These are phyloP conservation scores for Fragaria iinumae DNA, from an alignment of 306 rosid genomes.

Conservation along the genomic window DNA sequence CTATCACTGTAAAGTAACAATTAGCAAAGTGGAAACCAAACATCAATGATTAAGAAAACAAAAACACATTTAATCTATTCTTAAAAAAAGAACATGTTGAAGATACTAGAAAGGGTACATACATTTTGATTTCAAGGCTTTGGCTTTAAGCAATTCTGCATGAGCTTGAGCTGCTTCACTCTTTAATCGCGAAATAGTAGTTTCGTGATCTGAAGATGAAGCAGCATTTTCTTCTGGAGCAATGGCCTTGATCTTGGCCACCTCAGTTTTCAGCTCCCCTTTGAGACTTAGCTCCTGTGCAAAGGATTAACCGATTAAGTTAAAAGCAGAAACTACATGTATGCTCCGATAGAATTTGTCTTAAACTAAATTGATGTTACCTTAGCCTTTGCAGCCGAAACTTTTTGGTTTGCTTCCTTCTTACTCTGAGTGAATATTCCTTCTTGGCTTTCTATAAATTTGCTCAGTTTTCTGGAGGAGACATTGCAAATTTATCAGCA, in stretches of 20 bases:
- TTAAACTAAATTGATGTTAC: neutral
- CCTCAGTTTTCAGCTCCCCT: slow-evolving; percentile 37
- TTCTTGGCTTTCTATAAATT: neutral
- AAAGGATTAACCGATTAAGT: neutral
- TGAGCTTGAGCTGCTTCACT: slow-evolving; percentile 49
- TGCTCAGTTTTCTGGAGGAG: neutral
- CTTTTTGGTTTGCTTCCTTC: too few species aligned
- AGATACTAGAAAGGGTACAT: too few species aligned
- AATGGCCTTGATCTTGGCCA: slow-evolving; percentile 20
- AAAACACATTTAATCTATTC: slow-evolving; percentile 22
- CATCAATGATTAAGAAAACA: neutral
- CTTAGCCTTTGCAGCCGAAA: neutral
- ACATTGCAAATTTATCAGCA: neutral
- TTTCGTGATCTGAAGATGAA: slow-evolving; percentile 27
- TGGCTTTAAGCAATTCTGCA: slow-evolving; percentile 42
- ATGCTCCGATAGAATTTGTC: too few species aligned
- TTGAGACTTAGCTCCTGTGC: slow-evolving; percentile 35
- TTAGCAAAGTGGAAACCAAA: neutral
- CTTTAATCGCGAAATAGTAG: slow-evolving; percentile 37
- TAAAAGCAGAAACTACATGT: too few species aligned
- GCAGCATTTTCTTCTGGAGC: slow-evolving; percentile 21
- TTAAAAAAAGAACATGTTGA: neutral
- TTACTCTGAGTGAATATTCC: too few species aligned
- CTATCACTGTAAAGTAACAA: slow-evolving; percentile 18
- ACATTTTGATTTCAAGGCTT: slow-evolving; percentile 13